phyloP scores from a whole-genome alignment of 169 alveolate species.

The Perkinsus marinus region DNA sequence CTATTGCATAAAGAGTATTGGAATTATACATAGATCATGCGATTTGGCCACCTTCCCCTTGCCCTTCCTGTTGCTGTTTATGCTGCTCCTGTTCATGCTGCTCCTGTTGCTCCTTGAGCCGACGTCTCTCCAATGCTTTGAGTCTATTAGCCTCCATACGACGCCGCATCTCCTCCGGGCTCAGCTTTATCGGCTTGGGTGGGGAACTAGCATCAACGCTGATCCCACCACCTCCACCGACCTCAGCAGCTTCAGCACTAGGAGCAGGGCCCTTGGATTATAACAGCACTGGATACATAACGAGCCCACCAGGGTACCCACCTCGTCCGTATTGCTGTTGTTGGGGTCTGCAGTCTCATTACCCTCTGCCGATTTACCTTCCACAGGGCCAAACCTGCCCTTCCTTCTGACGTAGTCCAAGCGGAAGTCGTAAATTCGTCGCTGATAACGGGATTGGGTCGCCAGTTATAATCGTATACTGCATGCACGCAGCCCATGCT shows the following conservation, averaged over 20 bases:
- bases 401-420: background rate
- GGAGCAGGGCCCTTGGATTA: background rate
- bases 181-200: background rate
- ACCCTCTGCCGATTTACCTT: background rate
- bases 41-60: background rate
- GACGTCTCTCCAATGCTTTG: background rate
- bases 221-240: too few relatives aligned
- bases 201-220: background rate
- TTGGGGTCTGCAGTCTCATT: too few relatives aligned
- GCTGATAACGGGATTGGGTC: background rate
- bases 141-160: background rate
- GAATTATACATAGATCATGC: too few relatives aligned
- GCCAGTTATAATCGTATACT: background rate
- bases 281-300: background rate
- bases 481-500: background rate
- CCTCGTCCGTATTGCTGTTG: background rate
- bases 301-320: background rate
- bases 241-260: too few relatives aligned
- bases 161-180: background rate
- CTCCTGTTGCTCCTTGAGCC: background rate
- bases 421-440: background rate
- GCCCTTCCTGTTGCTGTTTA: background rate
- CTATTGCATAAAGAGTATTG: too few relatives aligned
- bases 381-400: background rate
- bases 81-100: background rate